Percentiles rank a stretch among this genome's conserved stretches.
These are phyloP conservation scores for Xylariaceae sp. DNA, from an alignment of 2,329 filamentous ascomycete species.

Conservation along the genomic window DNA sequence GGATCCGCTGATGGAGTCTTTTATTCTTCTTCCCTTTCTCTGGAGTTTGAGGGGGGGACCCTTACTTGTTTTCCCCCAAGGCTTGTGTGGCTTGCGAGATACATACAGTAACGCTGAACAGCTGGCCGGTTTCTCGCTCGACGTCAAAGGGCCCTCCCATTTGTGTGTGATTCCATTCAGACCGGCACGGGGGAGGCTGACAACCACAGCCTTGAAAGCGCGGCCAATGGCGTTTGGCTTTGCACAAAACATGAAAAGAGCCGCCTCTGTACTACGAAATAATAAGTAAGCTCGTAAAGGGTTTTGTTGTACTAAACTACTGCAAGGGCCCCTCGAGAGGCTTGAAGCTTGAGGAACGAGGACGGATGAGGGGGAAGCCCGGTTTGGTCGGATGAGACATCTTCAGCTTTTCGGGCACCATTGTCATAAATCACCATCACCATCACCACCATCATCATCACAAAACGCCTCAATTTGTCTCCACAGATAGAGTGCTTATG, in stretches of 20 bases:
- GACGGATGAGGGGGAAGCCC: too few species aligned
- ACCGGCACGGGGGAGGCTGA: neutral
- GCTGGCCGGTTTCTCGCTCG: neutral
- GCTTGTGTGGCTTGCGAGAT: neutral
- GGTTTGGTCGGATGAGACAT: conserved; percentile 7
- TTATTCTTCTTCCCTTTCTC: too few species aligned
- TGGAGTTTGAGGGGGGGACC: too few species aligned
- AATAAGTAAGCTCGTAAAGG: neutral
- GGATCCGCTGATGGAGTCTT: neutral
- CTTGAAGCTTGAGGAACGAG: too few species aligned
- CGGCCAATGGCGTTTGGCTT: neutral
- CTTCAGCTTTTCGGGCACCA: conserved; percentile 7
- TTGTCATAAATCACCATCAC: too few species aligned
- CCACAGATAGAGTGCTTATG: too few species aligned
- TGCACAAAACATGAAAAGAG: too few species aligned
- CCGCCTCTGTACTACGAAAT: too few species aligned
- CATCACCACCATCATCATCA: too few species aligned
- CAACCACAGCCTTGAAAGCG: neutral
- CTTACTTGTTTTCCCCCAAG: too few species aligned
- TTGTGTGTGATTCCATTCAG: conserved; percentile 1
- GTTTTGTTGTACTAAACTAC: neutral
- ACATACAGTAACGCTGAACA: neutral
- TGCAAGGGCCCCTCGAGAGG: neutral
- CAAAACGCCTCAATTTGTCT: too few species aligned
- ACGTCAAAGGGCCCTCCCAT: neutral